These are phyloP conservation scores for Pistacia atlantica DNA, from an alignment of 345 rosid genomes.

Conservation along the genomic window DNA sequence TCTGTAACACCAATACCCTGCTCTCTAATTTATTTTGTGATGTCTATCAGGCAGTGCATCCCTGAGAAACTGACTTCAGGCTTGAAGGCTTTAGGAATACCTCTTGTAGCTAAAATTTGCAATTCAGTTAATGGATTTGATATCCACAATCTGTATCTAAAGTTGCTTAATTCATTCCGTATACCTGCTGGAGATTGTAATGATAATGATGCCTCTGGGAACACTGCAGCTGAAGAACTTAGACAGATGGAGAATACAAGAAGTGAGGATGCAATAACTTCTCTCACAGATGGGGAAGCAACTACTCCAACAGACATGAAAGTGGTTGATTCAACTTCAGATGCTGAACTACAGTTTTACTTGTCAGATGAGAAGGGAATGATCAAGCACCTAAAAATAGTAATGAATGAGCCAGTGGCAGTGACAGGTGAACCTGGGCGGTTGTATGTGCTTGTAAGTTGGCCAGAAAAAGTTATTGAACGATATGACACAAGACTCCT, in stretches of 20 bases:
- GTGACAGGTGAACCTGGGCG: conserved; percentile 39
- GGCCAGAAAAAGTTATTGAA: conserved; percentile 71
- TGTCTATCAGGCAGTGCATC: conserved; percentile 66
- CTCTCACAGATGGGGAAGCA: conserved; percentile 36
- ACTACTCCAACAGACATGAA: conserved; percentile 33
- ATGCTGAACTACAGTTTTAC: conserved; percentile 62
- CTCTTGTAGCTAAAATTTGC: conserved; percentile 71
- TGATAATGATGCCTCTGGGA: conserved; percentile 33
- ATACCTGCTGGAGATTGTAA: conserved; percentile 40
- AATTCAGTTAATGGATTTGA: conserved; percentile 59
- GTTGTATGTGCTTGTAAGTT: conserved; percentile 68
- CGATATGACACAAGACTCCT: conserved; percentile 56
- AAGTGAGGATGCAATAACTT: conserved; percentile 24
- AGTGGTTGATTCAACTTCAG: conserved; percentile 45
- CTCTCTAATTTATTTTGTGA: conserved; percentile 24
- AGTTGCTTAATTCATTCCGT: conserved; percentile 65
- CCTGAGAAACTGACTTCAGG: conserved; percentile 54
- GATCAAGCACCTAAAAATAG: conserved; percentile 49
- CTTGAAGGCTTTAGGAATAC: conserved; percentile 77
- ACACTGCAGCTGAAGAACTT: conserved; percentile 42
- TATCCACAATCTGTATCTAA: conserved; percentile 54
- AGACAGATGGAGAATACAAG: conserved; percentile 34
- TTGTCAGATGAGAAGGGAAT: conserved; percentile 70
- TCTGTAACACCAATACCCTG: background rate
- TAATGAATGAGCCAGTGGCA: conserved; percentile 54